phyloP scores from a whole-genome alignment of 495 filamentous ascomycete species.

The Hypoxylon perforatum region DNA sequence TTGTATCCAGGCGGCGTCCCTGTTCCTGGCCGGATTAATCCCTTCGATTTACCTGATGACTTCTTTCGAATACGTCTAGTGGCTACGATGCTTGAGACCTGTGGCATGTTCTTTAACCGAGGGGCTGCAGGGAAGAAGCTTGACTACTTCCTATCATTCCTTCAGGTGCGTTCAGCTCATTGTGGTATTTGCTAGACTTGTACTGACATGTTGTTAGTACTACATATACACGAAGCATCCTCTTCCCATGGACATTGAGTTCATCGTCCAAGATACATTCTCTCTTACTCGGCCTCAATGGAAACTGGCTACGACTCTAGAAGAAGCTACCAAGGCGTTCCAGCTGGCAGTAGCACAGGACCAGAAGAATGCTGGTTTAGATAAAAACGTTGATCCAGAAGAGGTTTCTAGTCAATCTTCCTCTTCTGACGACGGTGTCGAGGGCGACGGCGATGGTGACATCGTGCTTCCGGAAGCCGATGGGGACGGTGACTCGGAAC shows the following conservation, averaged over 20 bases:
- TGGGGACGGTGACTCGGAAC: constrained; percentile 56
- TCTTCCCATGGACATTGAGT: constrained; percentile 96
- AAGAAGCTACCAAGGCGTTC: constrained; percentile 87
- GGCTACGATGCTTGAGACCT: constrained; percentile 90
- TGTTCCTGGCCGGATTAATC: constrained; percentile 75
- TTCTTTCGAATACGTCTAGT: constrained; percentile 94
- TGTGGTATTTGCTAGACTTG: neutral
- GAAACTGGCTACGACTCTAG: constrained; percentile 81
- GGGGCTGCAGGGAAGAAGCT: constrained; percentile 95
- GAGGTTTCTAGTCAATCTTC: constrained; percentile 71
- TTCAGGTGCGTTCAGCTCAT: constrained; percentile 65
- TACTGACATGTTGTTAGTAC: constrained; percentile 67
- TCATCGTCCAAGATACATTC: constrained; percentile 94
- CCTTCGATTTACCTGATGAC: constrained; percentile 89
- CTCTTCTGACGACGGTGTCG: constrained; percentile 74
- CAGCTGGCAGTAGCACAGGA: constrained; percentile 88
- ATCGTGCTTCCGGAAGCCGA: constrained; percentile 50
- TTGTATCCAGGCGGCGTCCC: constrained; percentile 77
- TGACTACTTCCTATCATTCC: constrained; percentile 97
- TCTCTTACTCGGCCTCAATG: constrained; percentile 86
- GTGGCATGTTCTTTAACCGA: constrained; percentile 94
- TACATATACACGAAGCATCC: constrained; percentile 95
- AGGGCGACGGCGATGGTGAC: constrained; percentile 68
- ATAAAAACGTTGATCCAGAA: constrained; percentile 73
- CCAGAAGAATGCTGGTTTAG: constrained; percentile 79